Evolutionary conservation across 1,139 yeast genomes (phyloP).

Genomic region (Zygoascus meyerae): DNA sequence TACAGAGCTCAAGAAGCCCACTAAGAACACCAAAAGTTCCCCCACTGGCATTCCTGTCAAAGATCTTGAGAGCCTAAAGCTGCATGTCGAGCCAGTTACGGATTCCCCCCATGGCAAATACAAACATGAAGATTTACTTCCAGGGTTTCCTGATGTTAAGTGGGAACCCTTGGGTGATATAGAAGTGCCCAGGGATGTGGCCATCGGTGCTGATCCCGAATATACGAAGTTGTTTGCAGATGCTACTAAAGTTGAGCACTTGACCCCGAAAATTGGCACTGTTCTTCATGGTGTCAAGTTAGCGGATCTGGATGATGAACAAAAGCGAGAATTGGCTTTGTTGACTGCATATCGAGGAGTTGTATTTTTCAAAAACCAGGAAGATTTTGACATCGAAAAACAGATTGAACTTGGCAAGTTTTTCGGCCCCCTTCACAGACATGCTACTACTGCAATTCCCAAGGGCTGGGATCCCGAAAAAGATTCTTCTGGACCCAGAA

Average conservation of each 20-base stretch:
- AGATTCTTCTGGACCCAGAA: slow-evolving; percentile 32
- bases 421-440: slow-evolving; percentile 66
- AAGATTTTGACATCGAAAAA: slow-evolving; percentile 36
- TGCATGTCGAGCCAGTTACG: slow-evolving; percentile 4
- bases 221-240: slow-evolving; percentile 51
- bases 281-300: slow-evolving; percentile 57
- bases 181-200: slow-evolving; percentile 22
- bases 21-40: not conserved
- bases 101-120: slow-evolving; percentile 16
- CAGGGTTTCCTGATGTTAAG: slow-evolving; percentile 31
- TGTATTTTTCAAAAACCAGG: slow-evolving; percentile 59
- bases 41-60: slow-evolving; percentile 10
- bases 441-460: slow-evolving; percentile 71
- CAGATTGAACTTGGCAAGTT: slow-evolving; percentile 60
- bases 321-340: slow-evolving; percentile 60
- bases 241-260: slow-evolving; percentile 28
- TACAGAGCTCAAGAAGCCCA: too few species aligned
- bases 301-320: slow-evolving; percentile 46
- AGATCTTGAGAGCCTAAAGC: not conserved
- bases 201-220: slow-evolving; percentile 46
- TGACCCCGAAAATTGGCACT: slow-evolving; percentile 64
- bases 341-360: slow-evolving; percentile 63
- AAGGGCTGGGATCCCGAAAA: slow-evolving; percentile 31
- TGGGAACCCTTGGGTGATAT: slow-evolving; percentile 25
- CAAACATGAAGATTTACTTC: slow-evolving; percentile 28